Conservation (phyloP, 768 basidiomycete genomes). For the Phlebiopsis flavidoalba region DNA sequence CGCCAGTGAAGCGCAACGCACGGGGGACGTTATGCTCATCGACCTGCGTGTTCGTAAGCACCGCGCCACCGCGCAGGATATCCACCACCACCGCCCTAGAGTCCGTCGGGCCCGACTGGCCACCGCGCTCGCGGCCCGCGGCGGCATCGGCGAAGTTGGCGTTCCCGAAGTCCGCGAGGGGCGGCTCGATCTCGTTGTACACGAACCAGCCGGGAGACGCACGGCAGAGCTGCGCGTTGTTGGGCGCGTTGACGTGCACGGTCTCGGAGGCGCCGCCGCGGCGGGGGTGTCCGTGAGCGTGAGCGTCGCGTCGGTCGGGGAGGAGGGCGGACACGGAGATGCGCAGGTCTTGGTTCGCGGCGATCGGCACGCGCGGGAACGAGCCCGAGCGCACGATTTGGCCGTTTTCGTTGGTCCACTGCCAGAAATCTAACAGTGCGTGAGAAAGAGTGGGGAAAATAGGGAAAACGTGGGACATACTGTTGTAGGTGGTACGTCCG, state of each 20-base stretch:
- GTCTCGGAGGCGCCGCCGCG: neutral
- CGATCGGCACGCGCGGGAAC: neutral
- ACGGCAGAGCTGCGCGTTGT: neutral
- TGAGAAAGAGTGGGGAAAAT: no score
- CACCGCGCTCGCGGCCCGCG: neutral
- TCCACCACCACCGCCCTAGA: neutral
- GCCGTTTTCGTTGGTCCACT: neutral
- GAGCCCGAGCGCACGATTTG: neutral
- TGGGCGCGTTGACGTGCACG: neutral
- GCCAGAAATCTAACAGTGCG: neutral
- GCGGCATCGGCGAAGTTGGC: neutral
- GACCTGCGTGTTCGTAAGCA: neutral
- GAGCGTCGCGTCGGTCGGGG: neutral
- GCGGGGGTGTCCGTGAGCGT: neutral
- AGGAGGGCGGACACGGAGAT: neutral
- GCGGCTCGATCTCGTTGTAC: neutral
- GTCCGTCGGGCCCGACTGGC: neutral
- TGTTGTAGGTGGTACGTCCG: neutral
- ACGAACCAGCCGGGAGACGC: neutral
- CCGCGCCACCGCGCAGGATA: neutral
- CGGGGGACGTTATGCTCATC: neutral
- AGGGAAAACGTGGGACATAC: neutral
- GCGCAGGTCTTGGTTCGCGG: neutral
- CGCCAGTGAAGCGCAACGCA: neutral
- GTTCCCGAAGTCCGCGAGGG: neutral